A percentile compares a stretch with the other conserved stretches of the same genome.
Evolutionary conservation across 225 moss, liverwort and hornwort species (phyloP).

Genomic region (Sphagnum contortum): DNA sequence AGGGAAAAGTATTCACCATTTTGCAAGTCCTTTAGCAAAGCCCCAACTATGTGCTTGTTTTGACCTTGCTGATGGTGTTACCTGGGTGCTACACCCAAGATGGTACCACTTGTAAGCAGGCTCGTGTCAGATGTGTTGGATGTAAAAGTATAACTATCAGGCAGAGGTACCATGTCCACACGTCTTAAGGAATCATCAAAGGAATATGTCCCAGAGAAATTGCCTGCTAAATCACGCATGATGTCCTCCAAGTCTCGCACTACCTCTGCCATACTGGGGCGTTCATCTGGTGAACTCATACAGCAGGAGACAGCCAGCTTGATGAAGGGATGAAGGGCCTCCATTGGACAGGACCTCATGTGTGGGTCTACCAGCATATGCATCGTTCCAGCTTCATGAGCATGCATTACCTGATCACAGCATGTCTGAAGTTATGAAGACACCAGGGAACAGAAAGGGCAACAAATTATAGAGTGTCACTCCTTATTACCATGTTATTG

Average conservation of each 20-base stretch:
- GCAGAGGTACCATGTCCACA: not conserved
- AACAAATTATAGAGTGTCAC: too few species aligned
- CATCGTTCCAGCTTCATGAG: conserved; percentile 3
- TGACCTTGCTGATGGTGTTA: conserved; percentile 3
- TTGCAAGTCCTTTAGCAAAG: too few species aligned
- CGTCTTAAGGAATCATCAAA: conserved; percentile 16
- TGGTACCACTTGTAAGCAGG: conserved; percentile 35
- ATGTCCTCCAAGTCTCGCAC: conserved; percentile 67
- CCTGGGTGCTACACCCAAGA: conserved; percentile 38
- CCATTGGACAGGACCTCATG: conserved; percentile 35
- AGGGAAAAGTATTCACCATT: too few species aligned
- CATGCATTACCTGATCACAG: conserved; percentile 8
- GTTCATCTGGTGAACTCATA: conserved; percentile 20
- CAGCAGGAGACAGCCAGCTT: conserved; percentile 47
- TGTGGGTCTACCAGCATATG: conserved; percentile 42
- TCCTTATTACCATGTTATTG: too few species aligned
- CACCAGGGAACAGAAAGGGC: too few species aligned
- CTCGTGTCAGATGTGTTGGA: not conserved
- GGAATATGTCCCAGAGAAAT: conserved; percentile 15
- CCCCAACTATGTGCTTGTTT: too few species aligned
- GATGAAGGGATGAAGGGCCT: conserved; percentile 38
- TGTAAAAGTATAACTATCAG: conserved; percentile 7
- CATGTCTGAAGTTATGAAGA: too few species aligned
- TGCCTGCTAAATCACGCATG: conserved; percentile 17
- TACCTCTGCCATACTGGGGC: conserved; percentile 76